Evolutionary conservation across 306 rosid species (phyloP).

Genomic region (Prunus padus): DNA sequence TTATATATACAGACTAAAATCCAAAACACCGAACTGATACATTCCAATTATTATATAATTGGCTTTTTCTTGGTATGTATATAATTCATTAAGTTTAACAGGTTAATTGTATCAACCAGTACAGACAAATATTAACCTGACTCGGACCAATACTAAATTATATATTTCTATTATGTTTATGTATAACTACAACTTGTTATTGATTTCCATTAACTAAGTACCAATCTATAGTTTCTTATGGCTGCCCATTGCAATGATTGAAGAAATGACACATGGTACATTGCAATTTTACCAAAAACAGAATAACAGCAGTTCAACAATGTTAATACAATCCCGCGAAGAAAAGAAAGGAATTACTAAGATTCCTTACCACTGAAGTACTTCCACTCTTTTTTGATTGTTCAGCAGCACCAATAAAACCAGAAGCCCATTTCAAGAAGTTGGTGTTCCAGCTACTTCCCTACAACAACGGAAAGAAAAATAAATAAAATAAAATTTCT

Average conservation of each 20-base stretch:
- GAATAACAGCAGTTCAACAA: neutral
- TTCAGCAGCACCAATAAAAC: conserved; percentile 67
- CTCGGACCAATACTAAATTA: neutral
- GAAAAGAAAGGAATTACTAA: conserved; percentile 8
- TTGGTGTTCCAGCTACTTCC: conserved; percentile 85
- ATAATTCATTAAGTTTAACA: neutral
- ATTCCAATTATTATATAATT: neutral
- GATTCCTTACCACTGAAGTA: conserved; percentile 49
- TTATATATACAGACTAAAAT: too few species aligned
- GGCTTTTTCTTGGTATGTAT: too few species aligned
- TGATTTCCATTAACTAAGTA: neutral
- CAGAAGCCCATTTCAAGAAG: conserved; percentile 91
- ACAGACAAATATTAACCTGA: neutral
- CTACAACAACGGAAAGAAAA: conserved; percentile 33
- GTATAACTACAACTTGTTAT: neutral
- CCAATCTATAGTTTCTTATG: neutral
- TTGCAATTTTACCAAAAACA: neutral
- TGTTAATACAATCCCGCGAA: neutral
- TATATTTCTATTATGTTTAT: neutral
- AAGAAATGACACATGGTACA: neutral
- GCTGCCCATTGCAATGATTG: neutral
- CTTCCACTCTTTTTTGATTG: conserved; percentile 56
- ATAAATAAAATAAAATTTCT: conserved; percentile 4
- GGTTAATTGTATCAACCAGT: neutral
- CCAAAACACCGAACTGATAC: neutral